Evolutionary conservation across 768 basidiomycete genomes (phyloP).

Genomic region (Russula foetens): DNA sequence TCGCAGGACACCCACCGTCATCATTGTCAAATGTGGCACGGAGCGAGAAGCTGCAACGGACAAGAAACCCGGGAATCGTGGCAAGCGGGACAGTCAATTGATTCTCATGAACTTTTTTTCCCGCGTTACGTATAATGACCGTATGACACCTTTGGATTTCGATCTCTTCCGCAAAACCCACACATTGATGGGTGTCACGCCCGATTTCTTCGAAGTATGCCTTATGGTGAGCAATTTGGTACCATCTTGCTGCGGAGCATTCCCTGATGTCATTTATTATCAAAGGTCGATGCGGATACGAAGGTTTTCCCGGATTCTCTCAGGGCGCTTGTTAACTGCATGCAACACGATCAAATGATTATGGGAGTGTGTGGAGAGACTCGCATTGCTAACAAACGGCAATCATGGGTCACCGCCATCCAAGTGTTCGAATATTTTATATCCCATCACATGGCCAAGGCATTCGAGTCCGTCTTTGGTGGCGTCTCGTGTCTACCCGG

Average conservation of each 20-base stretch:
- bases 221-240: constrained; percentile 70
- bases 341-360: constrained; percentile 98
- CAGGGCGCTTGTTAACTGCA: constrained; percentile 88
- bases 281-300: constrained; percentile 98
- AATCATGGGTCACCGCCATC: constrained; percentile 97
- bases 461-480: constrained; percentile 97
- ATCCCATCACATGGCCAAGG: constrained; percentile 96
- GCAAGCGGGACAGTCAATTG: constrained; percentile 97
- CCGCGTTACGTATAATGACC: constrained; percentile 97
- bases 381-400: constrained; percentile 95
- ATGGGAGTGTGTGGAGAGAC: constrained; percentile 99
- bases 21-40: constrained; percentile 95
- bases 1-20: constrained; percentile 86
- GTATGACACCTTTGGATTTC: constrained; percentile 96
- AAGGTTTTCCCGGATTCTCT: constrained; percentile 90
- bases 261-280: constrained; percentile 7
- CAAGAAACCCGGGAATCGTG: constrained; percentile 95
- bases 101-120: constrained; percentile 99
- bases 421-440: constrained; percentile 99
- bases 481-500: constrained; percentile 98
- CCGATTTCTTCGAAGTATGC: constrained; percentile 96
- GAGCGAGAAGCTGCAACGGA: constrained; percentile 75
- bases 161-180: constrained; percentile 97
- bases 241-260: neutral
- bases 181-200: constrained; percentile 95